Conservation (phyloP, 169 alveolate genomes). For the Cryptosporidium sp. region DNA sequence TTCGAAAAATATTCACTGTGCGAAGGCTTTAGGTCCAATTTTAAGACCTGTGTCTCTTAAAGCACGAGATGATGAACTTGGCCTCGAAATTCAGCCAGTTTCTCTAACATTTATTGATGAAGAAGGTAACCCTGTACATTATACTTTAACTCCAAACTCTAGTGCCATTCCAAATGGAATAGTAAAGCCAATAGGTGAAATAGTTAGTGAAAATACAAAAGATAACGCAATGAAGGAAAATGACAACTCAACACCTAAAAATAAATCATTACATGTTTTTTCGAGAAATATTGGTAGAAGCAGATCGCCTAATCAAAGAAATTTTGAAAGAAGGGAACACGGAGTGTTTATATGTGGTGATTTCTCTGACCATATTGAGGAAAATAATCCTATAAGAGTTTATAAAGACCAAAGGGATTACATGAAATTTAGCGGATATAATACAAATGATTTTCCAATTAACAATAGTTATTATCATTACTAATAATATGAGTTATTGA, state of each 20-base stretch:
- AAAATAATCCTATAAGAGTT: neutral
- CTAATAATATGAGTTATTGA: neutral
- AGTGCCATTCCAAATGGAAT: conserved; percentile 31
- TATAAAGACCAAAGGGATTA: conserved; percentile 28
- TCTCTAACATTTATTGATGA: conserved; percentile 60
- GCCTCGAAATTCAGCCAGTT: conserved; percentile 53
- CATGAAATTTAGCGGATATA: neutral
- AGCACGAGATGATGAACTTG: neutral
- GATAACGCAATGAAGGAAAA: neutral
- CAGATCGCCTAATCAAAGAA: conserved; percentile 25
- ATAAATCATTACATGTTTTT: conserved; percentile 32
- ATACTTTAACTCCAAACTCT: conserved; percentile 46
- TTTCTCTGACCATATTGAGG: neutral
- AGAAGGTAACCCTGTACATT: conserved; percentile 51
- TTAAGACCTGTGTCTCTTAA: conserved; percentile 47
- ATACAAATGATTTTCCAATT: neutral
- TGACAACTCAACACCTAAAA: neutral
- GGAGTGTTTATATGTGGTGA: conserved; percentile 49
- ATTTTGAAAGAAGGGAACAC: conserved; percentile 46
- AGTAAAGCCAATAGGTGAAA: conserved; percentile 46
- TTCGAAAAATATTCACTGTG: conserved; percentile 32
- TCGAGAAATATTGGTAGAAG: conserved; percentile 70
- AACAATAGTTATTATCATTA: neutral
- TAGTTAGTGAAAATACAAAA: neutral
- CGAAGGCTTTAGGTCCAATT: conserved; percentile 48